Evolutionary conservation across 495 filamentous ascomycete genomes (phyloP).

Genomic region (Trichocladium uniseriatum): DNA sequence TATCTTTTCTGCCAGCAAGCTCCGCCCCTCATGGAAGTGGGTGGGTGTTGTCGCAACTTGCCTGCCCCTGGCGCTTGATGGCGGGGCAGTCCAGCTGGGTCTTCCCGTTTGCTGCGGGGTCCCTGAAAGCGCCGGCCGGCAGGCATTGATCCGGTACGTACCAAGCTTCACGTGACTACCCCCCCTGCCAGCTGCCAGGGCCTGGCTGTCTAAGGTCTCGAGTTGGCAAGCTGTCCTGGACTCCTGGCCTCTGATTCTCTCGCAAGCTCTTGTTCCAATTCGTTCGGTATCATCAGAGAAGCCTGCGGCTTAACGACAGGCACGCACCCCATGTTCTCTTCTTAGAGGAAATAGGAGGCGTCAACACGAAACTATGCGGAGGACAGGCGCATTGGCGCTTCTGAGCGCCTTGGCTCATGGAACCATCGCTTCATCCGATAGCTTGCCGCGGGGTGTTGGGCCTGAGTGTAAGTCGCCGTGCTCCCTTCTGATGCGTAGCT

Average conservation of each 20-base stretch:
- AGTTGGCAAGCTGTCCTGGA: constrained; percentile 28
- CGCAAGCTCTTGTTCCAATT: neutral
- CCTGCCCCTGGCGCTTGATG: too few relatives aligned
- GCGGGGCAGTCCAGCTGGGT: too few relatives aligned
- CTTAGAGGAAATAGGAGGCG: constrained; percentile 1
- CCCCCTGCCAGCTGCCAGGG: constrained; percentile 11
- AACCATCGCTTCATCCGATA: constrained; percentile 19
- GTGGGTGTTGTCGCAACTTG: too few relatives aligned
- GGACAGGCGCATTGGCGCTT: constrained; percentile 26
- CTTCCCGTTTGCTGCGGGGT: too few relatives aligned
- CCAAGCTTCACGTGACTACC: constrained; percentile 6
- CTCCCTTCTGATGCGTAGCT: too few relatives aligned
- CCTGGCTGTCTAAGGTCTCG: constrained; percentile 16
- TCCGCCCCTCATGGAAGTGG: neutral
- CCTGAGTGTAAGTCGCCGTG: constrained; percentile 35
- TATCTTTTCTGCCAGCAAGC: neutral
- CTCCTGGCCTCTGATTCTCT: too few relatives aligned
- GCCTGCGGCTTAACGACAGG: too few relatives aligned
- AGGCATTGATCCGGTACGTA: neutral
- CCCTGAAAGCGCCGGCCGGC: too few relatives aligned
- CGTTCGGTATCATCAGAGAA: too few relatives aligned
- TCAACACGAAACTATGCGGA: constrained; percentile 19
- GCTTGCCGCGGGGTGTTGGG: constrained; percentile 29
- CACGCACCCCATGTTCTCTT: constrained; percentile 1
- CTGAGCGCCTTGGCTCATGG: constrained; percentile 24